Conservation (phyloP, 176 grass and related monocot genomes). For the Tillandsia fasciculata region DNA sequence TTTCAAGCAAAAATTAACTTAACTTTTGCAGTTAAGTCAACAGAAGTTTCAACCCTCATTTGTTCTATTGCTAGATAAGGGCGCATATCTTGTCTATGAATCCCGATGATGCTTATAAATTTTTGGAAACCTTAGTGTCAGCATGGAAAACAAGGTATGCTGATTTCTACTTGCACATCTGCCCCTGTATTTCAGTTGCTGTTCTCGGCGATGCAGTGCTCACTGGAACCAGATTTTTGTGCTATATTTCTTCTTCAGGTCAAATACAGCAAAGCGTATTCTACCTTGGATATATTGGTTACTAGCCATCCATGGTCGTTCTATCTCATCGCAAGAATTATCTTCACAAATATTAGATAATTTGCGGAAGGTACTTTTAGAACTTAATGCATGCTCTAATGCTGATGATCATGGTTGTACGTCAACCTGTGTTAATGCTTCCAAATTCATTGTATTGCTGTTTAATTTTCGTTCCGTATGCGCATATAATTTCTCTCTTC, state of each 20-base stretch:
- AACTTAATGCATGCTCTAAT: background rate
- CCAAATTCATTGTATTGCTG: too few species aligned
- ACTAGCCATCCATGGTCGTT: conserved; percentile 57
- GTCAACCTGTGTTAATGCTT: background rate
- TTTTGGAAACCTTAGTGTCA: conserved; percentile 57
- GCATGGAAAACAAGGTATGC: conserved; percentile 65
- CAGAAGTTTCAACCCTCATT: too few species aligned
- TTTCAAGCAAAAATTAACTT: too few species aligned
- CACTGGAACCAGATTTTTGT: conserved; percentile 6
- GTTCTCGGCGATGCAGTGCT: background rate
- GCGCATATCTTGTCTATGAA: conserved; percentile 52
- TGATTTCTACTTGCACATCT: conserved; percentile 4
- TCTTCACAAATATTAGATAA: conserved; percentile 31
- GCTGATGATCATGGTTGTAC: background rate
- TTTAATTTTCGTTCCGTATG: too few species aligned
- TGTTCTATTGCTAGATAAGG: conserved; percentile 47
- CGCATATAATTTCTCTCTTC: too few species aligned
- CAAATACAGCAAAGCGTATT: conserved; percentile 42
- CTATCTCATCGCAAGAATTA: conserved; percentile 44
- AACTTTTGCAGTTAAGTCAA: too few species aligned
- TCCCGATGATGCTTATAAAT: conserved; percentile 50
- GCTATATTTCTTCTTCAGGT: conserved; percentile 38
- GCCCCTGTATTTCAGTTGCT: conserved; percentile 4
- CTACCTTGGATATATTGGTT: conserved; percentile 76
- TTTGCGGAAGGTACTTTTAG: conserved; percentile 52